phyloP scores from a whole-genome alignment of 306 rosid genomes.

The Pterocarpus macrocarpus region DNA sequence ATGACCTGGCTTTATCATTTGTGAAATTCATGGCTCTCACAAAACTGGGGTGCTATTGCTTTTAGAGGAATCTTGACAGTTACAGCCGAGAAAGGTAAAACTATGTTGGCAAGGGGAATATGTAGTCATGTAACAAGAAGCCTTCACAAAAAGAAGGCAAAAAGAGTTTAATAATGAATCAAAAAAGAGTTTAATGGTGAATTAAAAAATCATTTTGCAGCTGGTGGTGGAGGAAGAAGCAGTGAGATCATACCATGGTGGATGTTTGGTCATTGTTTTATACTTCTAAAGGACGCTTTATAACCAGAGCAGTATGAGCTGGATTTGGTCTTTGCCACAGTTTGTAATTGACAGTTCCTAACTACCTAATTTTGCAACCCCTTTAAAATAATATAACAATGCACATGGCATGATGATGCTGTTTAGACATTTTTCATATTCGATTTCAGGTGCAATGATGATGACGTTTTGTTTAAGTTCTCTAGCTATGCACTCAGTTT shows the following conservation, averaged over 20 bases:
- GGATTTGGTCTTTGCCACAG: constrained; percentile 34
- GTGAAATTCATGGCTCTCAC: constrained; percentile 20
- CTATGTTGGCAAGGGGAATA: constrained; percentile 4
- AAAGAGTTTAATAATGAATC: background rate
- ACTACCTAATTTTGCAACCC: constrained; percentile 23
- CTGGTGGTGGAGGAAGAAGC: constrained; percentile 10
- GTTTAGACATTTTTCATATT: constrained; percentile 28
- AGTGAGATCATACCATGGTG: constrained; percentile 20
- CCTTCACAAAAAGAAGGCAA: constrained; percentile 24
- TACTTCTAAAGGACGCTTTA: constrained; percentile 34
- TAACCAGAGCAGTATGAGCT: background rate
- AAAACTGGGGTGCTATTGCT: constrained; percentile 15
- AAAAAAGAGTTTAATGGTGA: background rate
- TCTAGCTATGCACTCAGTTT: constrained; percentile 36
- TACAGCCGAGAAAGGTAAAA: constrained; percentile 17
- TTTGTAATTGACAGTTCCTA: constrained; percentile 31
- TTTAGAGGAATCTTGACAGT: constrained; percentile 24
- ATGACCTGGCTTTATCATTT: constrained; percentile 14
- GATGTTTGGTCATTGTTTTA: constrained; percentile 35
- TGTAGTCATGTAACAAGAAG: constrained; percentile 27
- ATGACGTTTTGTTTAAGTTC: constrained; percentile 49
- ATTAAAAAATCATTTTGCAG: constrained; percentile 29
- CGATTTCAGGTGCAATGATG: constrained; percentile 45
- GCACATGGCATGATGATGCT: constrained; percentile 51
- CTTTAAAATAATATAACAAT: constrained; percentile 51